Conservation (phyloP, 768 basidiomycete genomes). For the Termitomyces sp. region DNA sequence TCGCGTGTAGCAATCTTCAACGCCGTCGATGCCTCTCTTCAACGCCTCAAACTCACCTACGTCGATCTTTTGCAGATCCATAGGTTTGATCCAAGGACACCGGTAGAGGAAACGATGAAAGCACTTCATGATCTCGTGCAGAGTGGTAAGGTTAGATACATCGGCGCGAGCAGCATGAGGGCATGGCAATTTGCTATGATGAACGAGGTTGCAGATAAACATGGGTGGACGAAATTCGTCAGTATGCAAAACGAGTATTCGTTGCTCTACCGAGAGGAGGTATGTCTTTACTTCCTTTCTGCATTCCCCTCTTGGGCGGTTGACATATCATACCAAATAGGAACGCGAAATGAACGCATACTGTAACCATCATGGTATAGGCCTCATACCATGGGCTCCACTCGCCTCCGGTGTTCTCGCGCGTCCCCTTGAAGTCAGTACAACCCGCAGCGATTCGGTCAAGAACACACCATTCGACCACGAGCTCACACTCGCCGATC, state of each 20-base stretch:
- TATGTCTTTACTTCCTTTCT: background rate
- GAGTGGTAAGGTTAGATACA: conserved; percentile 33
- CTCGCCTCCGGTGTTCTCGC: conserved; percentile 33
- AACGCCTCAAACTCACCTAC: conserved; percentile 21
- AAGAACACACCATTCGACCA: conserved; percentile 16
- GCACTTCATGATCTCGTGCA: conserved; percentile 40
- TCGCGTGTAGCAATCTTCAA: conserved; percentile 26
- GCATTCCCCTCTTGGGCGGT: background rate
- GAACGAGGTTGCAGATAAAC: conserved; percentile 36
- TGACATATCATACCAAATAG: conserved; percentile 17
- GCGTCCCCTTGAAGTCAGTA: conserved; percentile 25
- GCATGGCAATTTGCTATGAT: conserved; percentile 40
- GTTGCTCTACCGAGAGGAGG: conserved; percentile 50
- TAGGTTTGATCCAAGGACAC: conserved; percentile 27
- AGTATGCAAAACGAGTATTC: conserved; percentile 54
- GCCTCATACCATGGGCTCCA: conserved; percentile 47
- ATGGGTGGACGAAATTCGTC: conserved; percentile 49
- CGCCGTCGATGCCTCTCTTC: conserved; percentile 25
- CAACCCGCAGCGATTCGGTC: conserved; percentile 9
- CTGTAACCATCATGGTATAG: conserved; percentile 44
- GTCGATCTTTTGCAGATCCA: conserved; percentile 38
- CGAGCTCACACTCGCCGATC: conserved; percentile 19
- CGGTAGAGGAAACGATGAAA: conserved; percentile 38
- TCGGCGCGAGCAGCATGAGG: conserved; percentile 43
- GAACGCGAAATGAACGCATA: conserved; percentile 41